Percentiles rank a stretch among this genome's conserved stretches.
Evolutionary conservation across 2,329 filamentous ascomycete genomes (phyloP).

Genomic region (Aschersonia sp.): DNA sequence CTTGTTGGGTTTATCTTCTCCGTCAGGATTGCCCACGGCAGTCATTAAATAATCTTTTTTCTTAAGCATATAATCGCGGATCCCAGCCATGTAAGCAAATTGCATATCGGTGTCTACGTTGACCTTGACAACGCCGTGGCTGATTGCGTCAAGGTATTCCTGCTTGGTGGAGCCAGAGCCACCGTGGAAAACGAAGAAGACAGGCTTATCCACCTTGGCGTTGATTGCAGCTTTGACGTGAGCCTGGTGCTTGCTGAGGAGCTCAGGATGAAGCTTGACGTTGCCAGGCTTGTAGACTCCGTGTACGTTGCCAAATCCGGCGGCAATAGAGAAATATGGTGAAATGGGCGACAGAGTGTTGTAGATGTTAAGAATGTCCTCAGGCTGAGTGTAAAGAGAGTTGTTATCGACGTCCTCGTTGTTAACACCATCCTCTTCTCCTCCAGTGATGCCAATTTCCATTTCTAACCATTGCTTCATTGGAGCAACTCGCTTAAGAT

Average conservation of each 20-base stretch:
- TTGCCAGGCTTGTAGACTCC: slow-evolving; percentile 98
- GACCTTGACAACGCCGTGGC: slow-evolving; percentile 95
- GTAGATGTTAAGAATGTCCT: slow-evolving; percentile 89
- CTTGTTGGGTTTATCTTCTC: slow-evolving; percentile 98
- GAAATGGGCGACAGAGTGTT: slow-evolving; percentile 73
- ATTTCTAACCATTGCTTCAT: slow-evolving; percentile 99
- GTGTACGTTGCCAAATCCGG: slow-evolving; percentile 97
- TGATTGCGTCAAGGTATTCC: slow-evolving; percentile 81
- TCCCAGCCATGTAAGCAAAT: slow-evolving; percentile 81
- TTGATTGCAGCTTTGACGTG: slow-evolving; percentile 72
- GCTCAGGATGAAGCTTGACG: slow-evolving; percentile 90
- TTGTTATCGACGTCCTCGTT: slow-evolving; percentile 96
- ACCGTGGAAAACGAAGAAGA: slow-evolving; percentile 99
- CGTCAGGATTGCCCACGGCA: slow-evolving; percentile 89
- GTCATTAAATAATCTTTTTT: slow-evolving; percentile 90
- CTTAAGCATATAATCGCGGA: slow-evolving; percentile 85
- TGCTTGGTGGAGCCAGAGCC: slow-evolving; percentile 83
- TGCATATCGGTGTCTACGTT: slow-evolving; percentile 98
- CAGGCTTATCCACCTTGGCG: slow-evolving; percentile 68
- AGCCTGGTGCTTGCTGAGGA: slow-evolving; percentile 91
- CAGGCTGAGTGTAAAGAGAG: slow-evolving; percentile 93
- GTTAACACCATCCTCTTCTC: slow-evolving; percentile 97
- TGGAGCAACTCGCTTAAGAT: slow-evolving; percentile 84
- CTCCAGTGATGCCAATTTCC: slow-evolving; percentile 77
- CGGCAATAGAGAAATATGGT: slow-evolving; percentile 94